Percentiles rank a stretch among this genome's conserved stretches.
Conservation (phyloP, 139 green algal species). For the Trebouxia sp. region DNA sequence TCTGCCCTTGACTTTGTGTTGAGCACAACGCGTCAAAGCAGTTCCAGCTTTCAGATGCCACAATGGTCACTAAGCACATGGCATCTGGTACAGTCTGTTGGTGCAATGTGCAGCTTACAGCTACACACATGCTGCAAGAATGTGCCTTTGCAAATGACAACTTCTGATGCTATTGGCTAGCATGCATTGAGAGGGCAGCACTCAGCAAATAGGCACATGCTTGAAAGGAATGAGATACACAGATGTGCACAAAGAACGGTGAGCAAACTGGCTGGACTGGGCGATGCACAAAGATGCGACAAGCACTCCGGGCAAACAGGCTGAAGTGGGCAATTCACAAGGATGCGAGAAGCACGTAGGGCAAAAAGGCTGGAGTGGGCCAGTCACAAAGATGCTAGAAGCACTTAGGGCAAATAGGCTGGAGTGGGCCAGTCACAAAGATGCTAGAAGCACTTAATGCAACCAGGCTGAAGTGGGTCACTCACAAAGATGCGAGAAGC, state of each 20-base stretch:
- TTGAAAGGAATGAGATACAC: slow-evolving; percentile 53
- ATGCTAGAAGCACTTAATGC: background rate
- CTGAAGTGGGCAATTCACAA: slow-evolving; percentile 73
- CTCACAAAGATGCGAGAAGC: slow-evolving; percentile 81
- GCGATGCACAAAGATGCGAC: slow-evolving; percentile 80
- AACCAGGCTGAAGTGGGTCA: background rate
- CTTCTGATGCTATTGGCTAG: no score
- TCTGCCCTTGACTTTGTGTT: no score
- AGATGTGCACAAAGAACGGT: slow-evolving; percentile 83
- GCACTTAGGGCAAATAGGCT: slow-evolving; percentile 82
- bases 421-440: background rate
- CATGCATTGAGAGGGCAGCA: no score
- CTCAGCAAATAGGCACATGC: no score
- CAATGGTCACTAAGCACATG: no score
- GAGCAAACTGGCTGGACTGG: slow-evolving; percentile 66
- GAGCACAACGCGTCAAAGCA: no score
- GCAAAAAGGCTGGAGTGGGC: slow-evolving; percentile 59
- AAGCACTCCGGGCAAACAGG: slow-evolving; percentile 79
- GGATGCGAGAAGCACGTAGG: slow-evolving; percentile 83
- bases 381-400: slow-evolving; percentile 78
- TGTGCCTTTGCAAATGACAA: no score
- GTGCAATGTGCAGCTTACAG: no score
- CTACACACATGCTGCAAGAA: no score
- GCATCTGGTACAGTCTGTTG: no score
- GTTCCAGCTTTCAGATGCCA: no score